A percentile compares a stretch with the other conserved stretches of the same genome.
phyloP scores from a whole-genome alignment of 805 yeast genomes.

The Priceomyces medius region DNA sequence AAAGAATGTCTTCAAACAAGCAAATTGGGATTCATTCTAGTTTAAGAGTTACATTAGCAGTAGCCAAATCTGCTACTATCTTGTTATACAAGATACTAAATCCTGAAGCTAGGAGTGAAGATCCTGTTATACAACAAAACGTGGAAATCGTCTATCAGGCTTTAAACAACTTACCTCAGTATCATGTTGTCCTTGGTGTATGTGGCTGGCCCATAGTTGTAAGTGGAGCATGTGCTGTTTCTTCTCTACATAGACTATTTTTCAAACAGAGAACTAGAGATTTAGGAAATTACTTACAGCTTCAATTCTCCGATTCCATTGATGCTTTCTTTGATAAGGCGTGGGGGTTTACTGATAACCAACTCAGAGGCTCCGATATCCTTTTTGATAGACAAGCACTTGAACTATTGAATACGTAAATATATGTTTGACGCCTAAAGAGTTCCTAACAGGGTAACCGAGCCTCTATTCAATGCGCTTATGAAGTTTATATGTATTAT shows the following conservation, averaged over 20 bases:
- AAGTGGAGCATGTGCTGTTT: constrained; percentile 1
- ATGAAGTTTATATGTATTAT: no score
- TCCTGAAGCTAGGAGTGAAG: neutral
- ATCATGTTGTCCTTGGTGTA: neutral
- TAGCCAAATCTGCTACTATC: neutral
- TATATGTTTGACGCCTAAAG: no score
- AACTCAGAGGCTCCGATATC: neutral
- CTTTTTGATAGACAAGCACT: neutral
- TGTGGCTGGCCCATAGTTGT: constrained; percentile 1
- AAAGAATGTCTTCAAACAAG: neutral
- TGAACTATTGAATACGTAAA: neutral
- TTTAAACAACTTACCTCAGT: neutral
- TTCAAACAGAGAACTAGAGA: neutral
- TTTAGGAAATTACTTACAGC: neutral
- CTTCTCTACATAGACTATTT: neutral
- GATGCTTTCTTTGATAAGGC: neutral
- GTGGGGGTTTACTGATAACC: neutral
- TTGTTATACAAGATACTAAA: neutral
- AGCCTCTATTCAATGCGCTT: no score
- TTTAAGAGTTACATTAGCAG: neutral
- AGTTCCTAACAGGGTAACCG: no score
- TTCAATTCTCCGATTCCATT: neutral
- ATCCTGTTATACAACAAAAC: constrained; percentile 1
- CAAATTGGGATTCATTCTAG: neutral
- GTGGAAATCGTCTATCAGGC: neutral